Base-by-base conservation (phyloP, 768 basidiomycete species). In the Neoboletus subvelutipes region DNA sequence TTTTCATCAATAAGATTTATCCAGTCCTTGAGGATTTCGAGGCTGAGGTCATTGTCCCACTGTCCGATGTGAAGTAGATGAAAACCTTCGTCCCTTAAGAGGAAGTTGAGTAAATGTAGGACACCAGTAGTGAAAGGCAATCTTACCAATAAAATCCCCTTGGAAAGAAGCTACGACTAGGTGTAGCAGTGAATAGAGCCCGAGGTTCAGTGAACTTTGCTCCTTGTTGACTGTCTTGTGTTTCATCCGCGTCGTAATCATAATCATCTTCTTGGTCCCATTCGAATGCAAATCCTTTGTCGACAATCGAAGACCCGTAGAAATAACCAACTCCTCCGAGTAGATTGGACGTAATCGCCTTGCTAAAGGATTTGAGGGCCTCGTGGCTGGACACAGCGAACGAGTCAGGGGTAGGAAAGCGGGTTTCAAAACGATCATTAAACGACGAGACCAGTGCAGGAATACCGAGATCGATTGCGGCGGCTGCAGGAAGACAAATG, bases 81-180 rank as follows among this genome's bases (percentile, higher is more conserved):
- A 78, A 98, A 98, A 2, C 95, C 95, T 73, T 98, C 95, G 71
- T 98, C 95, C 95, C 91, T 93, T 64, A 12, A 47, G 39, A 52
- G 20, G 58, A 51, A 46, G 20, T 24, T 52, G 26, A 55, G 50
- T 28, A 13, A 46, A 42, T 36, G 36, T 55, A 45, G 29, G 42
- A 45, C 34, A 18, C 13, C n/a, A 47, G 7, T 1, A 4, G 8
- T 29, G 26, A 55, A 53, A 31, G 45, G 15, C n/a, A n/a, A 47
- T 43, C 70, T 50, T 71, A 90, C 91, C 95, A 98, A 72, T 98
- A 98, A 74, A 98, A 98, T 18, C 95, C 95, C 70, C 95, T 80
- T 0, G 95, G 95, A 78, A 98, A 98, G 78, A 98, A 98, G 63
- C 93, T 94, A 36, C 96, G 81, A 67, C 94, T 96, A 5, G 95